Evolutionary conservation across 495 filamentous ascomycete species (phyloP).

Genomic region (Penicillium lagena): DNA sequence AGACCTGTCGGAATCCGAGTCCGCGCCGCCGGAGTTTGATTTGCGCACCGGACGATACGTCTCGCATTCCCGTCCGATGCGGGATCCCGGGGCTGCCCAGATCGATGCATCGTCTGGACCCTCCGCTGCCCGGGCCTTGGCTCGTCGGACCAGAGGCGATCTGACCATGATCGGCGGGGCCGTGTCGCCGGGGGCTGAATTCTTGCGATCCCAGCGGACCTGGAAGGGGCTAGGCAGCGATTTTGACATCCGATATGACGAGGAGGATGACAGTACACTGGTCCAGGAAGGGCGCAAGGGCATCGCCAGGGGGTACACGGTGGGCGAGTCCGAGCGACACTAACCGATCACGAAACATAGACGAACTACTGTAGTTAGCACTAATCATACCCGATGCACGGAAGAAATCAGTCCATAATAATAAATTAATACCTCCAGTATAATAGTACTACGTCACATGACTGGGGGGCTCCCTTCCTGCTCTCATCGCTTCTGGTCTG

Average conservation of each 20-base stretch:
- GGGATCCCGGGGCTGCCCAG: constrained; percentile 26
- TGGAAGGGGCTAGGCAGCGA: constrained; percentile 94
- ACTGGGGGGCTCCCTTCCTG: constrained; percentile 13
- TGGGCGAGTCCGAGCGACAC: constrained; percentile 50
- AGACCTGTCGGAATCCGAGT: constrained; percentile 54
- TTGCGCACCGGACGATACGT: constrained; percentile 82
- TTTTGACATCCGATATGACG: constrained; percentile 62
- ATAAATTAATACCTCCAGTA: not conserved
- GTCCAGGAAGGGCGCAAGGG: constrained; percentile 84
- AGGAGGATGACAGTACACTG: constrained; percentile 48
- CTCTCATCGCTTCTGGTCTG: constrained; percentile 1
- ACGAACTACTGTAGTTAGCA: not conserved
- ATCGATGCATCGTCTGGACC: constrained; percentile 26
- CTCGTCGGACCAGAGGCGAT: constrained; percentile 59
- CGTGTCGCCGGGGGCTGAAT: constrained; percentile 87
- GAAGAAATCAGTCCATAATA: not conserved
- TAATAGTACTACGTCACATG: constrained; percentile 17
- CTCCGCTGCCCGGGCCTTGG: constrained; percentile 40
- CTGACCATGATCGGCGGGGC: constrained; percentile 71
- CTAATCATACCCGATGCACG: not conserved
- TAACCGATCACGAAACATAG: constrained; percentile 8
- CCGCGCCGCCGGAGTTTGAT: constrained; percentile 84
- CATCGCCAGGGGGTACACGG: constrained; percentile 82
- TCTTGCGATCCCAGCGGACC: constrained; percentile 69
- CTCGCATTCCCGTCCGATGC: constrained; percentile 77